Conservation (phyloP, 257 asterid species). For the Euphrasia confusa region DNA sequence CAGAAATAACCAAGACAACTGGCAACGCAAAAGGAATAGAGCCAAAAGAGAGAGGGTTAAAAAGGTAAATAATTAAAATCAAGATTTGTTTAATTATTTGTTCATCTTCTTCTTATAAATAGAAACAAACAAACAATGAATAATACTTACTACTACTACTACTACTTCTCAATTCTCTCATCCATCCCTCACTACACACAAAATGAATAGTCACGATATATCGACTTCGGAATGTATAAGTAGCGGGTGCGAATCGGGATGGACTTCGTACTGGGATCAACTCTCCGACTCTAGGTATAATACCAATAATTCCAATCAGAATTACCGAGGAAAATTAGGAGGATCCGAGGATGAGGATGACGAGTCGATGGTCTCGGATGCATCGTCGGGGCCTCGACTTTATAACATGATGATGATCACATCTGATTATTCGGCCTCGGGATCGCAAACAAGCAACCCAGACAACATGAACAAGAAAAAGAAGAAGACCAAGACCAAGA, state of each 20-base stretch:
- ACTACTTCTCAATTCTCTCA: too few relatives aligned
- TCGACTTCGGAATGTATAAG: background rate
- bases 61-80: too few relatives aligned
- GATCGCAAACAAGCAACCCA: conserved; percentile 28
- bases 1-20: too few relatives aligned
- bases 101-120: too few relatives aligned
- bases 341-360: background rate
- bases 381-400: background rate
- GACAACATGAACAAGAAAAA: conserved; percentile 27
- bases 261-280: background rate
- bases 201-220: background rate
- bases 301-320: too few relatives aligned
- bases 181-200: too few relatives aligned
- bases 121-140: too few relatives aligned
- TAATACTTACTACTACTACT: too few relatives aligned
- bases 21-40: too few relatives aligned
- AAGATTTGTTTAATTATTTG: too few relatives aligned
- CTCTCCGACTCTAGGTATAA: background rate
- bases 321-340: background rate
- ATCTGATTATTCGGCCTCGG: conserved; percentile 11
- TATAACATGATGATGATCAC: background rate
- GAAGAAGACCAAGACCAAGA: conserved; percentile 25
- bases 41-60: too few relatives aligned
- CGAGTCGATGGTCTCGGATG: background rate
- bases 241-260: background rate